A percentile compares a stretch with the other conserved stretches of the same genome.
phyloP scores from a whole-genome alignment of 805 yeast genomes.

The Saturnispora quitensis region DNA sequence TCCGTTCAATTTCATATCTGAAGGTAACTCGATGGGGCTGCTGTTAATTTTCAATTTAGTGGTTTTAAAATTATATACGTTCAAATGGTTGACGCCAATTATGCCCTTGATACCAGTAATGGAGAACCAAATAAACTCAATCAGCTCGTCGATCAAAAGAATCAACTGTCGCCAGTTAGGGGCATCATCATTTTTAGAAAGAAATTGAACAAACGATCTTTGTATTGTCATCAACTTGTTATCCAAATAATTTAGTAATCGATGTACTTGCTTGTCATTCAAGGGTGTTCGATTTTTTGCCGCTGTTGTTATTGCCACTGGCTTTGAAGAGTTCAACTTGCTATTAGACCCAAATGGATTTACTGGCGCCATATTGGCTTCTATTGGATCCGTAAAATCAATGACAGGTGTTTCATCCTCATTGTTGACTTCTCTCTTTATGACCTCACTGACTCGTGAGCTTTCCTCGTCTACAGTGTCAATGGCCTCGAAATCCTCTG shows the following conservation, averaged over 20 bases:
- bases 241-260: slow-evolving; percentile 47
- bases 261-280: slow-evolving; percentile 44
- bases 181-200: slow-evolving; percentile 19
- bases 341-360: slow-evolving; percentile 25
- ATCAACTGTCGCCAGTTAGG: slow-evolving; percentile 28
- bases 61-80: slow-evolving; percentile 8
- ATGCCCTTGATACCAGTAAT: slow-evolving; percentile 27
- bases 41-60: neutral
- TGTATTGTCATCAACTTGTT: slow-evolving; percentile 44
- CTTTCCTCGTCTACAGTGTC: slow-evolving; percentile 2
- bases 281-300: slow-evolving; percentile 13
- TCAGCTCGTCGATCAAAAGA: slow-evolving; percentile 36
- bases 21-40: slow-evolving; percentile 1
- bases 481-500: slow-evolving; percentile 12
- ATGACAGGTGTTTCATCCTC: slow-evolving; percentile 9
- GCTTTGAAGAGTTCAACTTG: slow-evolving; percentile 18
- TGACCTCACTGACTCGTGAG: slow-evolving; percentile 1
- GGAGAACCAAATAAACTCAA: slow-evolving; percentile 57
- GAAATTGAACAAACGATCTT: slow-evolving; percentile 38
- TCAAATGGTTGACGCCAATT: slow-evolving; percentile 19
- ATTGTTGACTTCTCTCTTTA: slow-evolving; percentile 13
- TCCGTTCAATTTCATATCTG: slow-evolving; percentile 26
- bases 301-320: slow-evolving; percentile 13
- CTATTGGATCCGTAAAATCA: slow-evolving; percentile 19
- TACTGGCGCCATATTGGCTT: slow-evolving; percentile 15